These are phyloP conservation scores for Striga hermonthica DNA, from an alignment of 305 asterid genomes.

Conservation along the genomic window DNA sequence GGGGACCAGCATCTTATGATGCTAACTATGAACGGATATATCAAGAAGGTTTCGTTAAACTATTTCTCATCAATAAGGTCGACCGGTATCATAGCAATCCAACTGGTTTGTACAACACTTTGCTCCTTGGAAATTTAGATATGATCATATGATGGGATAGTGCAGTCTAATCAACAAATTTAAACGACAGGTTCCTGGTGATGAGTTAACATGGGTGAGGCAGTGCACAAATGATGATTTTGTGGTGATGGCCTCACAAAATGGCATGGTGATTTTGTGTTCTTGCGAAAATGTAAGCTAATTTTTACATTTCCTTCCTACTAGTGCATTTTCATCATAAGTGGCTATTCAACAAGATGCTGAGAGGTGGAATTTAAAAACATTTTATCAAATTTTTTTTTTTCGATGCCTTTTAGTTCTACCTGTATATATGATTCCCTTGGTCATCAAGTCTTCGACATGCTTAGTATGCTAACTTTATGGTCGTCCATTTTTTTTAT, in stretches of 20 bases:
- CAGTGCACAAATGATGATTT: constrained; percentile 80
- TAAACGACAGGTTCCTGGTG: constrained; percentile 80
- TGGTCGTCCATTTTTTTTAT: constrained; percentile 21
- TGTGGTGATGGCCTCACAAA: constrained; percentile 97
- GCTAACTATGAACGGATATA: constrained; percentile 91
- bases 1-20: constrained; percentile 82
- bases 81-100: constrained; percentile 93
- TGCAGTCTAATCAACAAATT: constrained; percentile 27
- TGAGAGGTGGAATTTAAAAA: constrained; percentile 10
- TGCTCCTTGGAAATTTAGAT: constrained; percentile 29
- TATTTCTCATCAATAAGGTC: constrained; percentile 90
- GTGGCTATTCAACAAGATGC: constrained; percentile 9
- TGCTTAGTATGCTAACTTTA: constrained; percentile 26
- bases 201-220: constrained; percentile 94
- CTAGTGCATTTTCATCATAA: background rate
- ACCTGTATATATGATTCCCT: constrained; percentile 1
- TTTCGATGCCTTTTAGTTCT: background rate
- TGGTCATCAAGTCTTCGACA: constrained; percentile 13
- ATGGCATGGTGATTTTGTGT: constrained; percentile 81
- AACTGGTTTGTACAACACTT: constrained; percentile 67
- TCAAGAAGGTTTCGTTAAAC: constrained; percentile 86
- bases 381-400: background rate
- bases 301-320: constrained; percentile 3
- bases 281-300: constrained; percentile 72
- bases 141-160: background rate